Base-by-base conservation (phyloP, 371 early-diverging fungal species). In the Syncephalastrum contaminatum region DNA sequence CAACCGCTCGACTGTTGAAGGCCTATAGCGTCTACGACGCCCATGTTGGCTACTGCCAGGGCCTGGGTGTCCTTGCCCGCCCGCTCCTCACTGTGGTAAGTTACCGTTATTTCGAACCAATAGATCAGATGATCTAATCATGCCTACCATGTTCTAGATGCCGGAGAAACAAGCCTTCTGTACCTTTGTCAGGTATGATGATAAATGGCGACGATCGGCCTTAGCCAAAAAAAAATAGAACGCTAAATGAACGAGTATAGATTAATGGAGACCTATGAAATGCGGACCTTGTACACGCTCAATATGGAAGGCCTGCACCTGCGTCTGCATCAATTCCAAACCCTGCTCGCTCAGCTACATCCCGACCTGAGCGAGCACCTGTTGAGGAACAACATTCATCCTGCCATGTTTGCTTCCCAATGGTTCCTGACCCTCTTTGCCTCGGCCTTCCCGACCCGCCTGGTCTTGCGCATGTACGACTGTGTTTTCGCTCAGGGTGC, bases 371-470 rank as follows among this genome's bases (percentile, higher is more conserved):
- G 80, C 53, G 74, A 78, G 21, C 96, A 95, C 61, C 75, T 96
- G 46, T 68, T 71, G 13, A 57, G 73, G 54, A 85, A 94, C 58
- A 86, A 85, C 48, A 83, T 97, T 46, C 80, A 84, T 53, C 77
- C 91, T 0, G 89, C 88, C 58, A 95, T 96, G 94, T 98, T 91
- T 60, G 95, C 89, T 2, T 88, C 91, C 4, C 93, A 91, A 61
- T 93, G 96, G 97, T 95, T 95, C 71, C 80, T 98, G 72, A 95
- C 98, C 3, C 63, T 96, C 46, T 98, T 97, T 70, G 94, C 98
- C 2, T 96, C 93, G 70, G 84, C 93, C 1, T 92, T 95, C 63
- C 97, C 98, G 4, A 79, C 95, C 24, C 81, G 85, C 1, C 69
- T 95, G 49, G 95, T 95, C 4, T 75, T 94, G 60, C 87, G 97